Conservation (phyloP, 2,329 filamentous ascomycete species). For the Xylaria polymorpha region DNA sequence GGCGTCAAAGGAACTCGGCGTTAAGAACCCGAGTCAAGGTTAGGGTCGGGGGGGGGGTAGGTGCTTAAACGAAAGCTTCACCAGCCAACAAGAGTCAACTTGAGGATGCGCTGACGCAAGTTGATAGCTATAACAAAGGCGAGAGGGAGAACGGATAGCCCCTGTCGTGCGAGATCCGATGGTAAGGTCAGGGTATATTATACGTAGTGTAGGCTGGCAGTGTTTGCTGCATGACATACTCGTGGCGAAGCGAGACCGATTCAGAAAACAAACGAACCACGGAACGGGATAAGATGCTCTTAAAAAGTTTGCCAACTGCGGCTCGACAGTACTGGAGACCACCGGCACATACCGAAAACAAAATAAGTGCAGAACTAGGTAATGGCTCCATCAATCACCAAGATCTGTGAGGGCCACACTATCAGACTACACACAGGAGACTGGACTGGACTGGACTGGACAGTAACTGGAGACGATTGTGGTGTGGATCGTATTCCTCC, state of each 20-base stretch:
- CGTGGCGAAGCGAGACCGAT: constrained; percentile 28
- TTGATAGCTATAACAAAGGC: background rate
- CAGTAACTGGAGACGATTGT: constrained; percentile 5
- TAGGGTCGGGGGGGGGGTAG: constrained; percentile 6
- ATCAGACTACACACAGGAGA: constrained; percentile 14
- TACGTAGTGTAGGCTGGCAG: constrained; percentile 9
- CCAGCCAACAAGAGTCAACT: constrained; percentile 29
- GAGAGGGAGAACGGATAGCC: constrained; percentile 13
- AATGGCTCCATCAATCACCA: constrained; percentile 21
- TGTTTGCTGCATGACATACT: constrained; percentile 35
- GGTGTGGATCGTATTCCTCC: constrained; percentile 31
- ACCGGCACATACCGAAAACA: constrained; percentile 26
- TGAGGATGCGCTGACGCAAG: constrained; percentile 25
- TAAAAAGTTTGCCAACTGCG: constrained; percentile 21
- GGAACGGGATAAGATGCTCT: constrained; percentile 19
- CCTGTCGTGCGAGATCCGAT: constrained; percentile 24
- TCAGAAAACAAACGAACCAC: constrained; percentile 15
- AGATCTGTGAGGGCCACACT: background rate
- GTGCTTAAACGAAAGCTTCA: constrained; percentile 26
- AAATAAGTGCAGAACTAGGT: constrained; percentile 17
- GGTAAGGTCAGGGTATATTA: constrained; percentile 31
- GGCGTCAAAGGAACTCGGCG: constrained; percentile 1
- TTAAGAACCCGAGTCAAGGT: constrained; percentile 9
- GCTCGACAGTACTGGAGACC: constrained; percentile 10
- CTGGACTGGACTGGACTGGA: constrained; percentile 5